phyloP scores from a whole-genome alignment of 441 rosid species.

The Brassica hybrid region DNA sequence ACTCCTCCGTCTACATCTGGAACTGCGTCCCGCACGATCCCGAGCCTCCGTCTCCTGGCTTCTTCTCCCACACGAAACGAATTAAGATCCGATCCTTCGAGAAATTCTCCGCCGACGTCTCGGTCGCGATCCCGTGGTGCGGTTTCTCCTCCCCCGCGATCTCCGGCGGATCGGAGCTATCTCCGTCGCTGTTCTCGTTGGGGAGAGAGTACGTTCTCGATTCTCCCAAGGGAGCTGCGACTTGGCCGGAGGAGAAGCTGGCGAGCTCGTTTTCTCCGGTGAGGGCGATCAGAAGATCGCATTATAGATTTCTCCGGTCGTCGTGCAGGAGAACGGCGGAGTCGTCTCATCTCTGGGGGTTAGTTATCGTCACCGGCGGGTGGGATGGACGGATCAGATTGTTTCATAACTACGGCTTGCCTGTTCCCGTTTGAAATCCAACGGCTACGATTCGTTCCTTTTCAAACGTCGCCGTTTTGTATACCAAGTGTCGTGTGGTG shows the following conservation, averaged over 20 bases:
- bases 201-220: slow-evolving; percentile 66
- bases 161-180: slow-evolving; percentile 28
- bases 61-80: slow-evolving; percentile 43
- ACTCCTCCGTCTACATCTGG: slow-evolving; percentile 85
- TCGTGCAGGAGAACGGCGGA: slow-evolving; percentile 69
- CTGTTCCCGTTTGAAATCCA: slow-evolving; percentile 60
- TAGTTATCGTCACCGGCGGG: slow-evolving; percentile 93
- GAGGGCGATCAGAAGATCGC: slow-evolving; percentile 60
- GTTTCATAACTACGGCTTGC: slow-evolving; percentile 91
- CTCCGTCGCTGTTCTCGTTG: slow-evolving; percentile 52
- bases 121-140: slow-evolving; percentile 85
- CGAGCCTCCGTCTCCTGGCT: slow-evolving; percentile 31
- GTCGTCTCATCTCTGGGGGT: slow-evolving; percentile 85
- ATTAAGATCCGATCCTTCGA: slow-evolving; percentile 70
- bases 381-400: slow-evolving; percentile 93
- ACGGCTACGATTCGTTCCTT: slow-evolving; percentile 29
- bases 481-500: slow-evolving; percentile 15
- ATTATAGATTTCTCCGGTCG: slow-evolving; percentile 62
- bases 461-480: not conserved
- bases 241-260: slow-evolving; percentile 98
- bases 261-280: slow-evolving; percentile 52
- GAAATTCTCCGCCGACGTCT: slow-evolving; percentile 76
- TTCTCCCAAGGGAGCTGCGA: slow-evolving; percentile 84
- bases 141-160: slow-evolving; percentile 47
- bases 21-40: slow-evolving; percentile 44